Evolutionary conservation across 805 yeast species (phyloP).

Genomic region (Candida taoyuanica): DNA sequence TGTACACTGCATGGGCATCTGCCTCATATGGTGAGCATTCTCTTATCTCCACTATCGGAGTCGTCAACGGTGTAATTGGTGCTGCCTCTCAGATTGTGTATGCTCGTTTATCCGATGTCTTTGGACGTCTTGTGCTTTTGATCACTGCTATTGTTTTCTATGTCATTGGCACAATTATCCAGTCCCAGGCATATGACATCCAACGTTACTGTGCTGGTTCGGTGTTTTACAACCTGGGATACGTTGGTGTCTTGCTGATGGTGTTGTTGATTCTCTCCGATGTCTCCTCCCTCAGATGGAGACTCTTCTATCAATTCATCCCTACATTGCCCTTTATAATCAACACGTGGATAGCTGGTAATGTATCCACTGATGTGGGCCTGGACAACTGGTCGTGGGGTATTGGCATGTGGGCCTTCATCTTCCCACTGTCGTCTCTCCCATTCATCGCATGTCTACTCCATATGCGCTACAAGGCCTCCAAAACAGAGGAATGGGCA

Average conservation of each 20-base stretch:
- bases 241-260: slow-evolving; percentile 56
- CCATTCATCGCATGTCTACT: slow-evolving; percentile 51
- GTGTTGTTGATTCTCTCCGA: slow-evolving; percentile 60
- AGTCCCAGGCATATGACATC: slow-evolving; percentile 55
- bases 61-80: slow-evolving; percentile 53
- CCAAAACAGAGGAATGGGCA: slow-evolving; percentile 47
- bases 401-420: slow-evolving; percentile 76
- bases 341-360: slow-evolving; percentile 75
- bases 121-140: slow-evolving; percentile 56
- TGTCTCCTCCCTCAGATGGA: slow-evolving; percentile 64
- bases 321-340: slow-evolving; percentile 72
- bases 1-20: slow-evolving; percentile 53
- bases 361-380: slow-evolving; percentile 39
- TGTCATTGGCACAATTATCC: slow-evolving; percentile 58
- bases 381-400: slow-evolving; percentile 60
- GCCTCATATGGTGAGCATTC: slow-evolving; percentile 50
- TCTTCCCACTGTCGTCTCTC: slow-evolving; percentile 60
- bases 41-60: slow-evolving; percentile 52
- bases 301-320: slow-evolving; percentile 57
- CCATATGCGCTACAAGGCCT: slow-evolving; percentile 54
- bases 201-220: slow-evolving; percentile 62
- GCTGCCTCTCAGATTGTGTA: slow-evolving; percentile 64
- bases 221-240: slow-evolving; percentile 49
- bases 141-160: slow-evolving; percentile 49
- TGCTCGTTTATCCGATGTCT: slow-evolving; percentile 62